Base-by-base conservation (phyloP, 768 basidiomycete genomes). In the Xerocomellus chrysenteron region DNA sequence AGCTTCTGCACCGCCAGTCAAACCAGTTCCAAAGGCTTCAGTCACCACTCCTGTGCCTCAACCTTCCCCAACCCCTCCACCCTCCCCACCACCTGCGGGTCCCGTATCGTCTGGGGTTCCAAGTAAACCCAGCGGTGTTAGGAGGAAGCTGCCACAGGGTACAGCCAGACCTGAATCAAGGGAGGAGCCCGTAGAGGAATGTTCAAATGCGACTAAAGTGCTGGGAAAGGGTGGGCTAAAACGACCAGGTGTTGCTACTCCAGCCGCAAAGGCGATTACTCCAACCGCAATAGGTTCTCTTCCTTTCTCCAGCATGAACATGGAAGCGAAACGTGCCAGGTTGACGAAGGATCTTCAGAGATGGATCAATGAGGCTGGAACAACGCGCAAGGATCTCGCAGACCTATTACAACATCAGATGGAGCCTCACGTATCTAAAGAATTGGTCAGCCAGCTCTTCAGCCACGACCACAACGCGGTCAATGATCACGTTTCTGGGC, bases 401-500 rank as follows among this genome's bases (percentile, higher is more conserved):
- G 96, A 98, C 41, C 74, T 86, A 13, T 76, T 98, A 47, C 89
- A 92, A 63, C 83, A 80, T 60, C 97, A 99, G 72, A 98, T 98
- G 94, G 94, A 95, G 62, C 80, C 86, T 10, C 82, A 89, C 65
- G 79, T 83, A 7, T 88, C 89, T 4, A 85, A 87, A 58, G 89
- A 94, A 2, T 74, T 98, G 3, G 71, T 90, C 13, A 73, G 82
- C 5, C 83, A 83, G 30, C 78, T 99, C 30, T 99, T 98, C 76
- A 98, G 96, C 66, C 91, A 90, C 57, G 97, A 97, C 64, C 97
- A 98, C 70, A 92, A 89, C 61, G 92, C 94, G 7, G 88, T 98
- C 60, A 95, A 93, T 64, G 97, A 98, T 69, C 87, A 90, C 65
- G 80, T 96, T 51, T 76, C 78, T n/a, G 96, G 90, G 7, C 73